phyloP scores from a whole-genome alignment of 441 rosid genomes.

The Jatropha multifida region DNA sequence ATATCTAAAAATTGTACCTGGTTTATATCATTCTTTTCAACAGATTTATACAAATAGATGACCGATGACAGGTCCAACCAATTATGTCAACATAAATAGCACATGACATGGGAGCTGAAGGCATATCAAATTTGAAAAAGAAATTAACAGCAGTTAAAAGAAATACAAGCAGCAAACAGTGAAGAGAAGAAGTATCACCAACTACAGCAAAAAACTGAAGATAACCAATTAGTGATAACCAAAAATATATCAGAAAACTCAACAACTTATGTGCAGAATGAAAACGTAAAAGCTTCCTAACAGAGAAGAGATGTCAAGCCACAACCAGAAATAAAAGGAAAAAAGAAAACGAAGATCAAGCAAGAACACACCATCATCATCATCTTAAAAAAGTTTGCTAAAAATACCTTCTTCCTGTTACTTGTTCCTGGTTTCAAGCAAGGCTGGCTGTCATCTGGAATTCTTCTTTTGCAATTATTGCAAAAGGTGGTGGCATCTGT shows the following conservation, averaged over 20 bases:
- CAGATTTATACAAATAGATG: neutral
- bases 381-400: neutral
- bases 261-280: neutral
- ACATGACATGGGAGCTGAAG: neutral
- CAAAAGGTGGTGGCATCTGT: conserved; percentile 8
- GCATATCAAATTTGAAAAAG: neutral
- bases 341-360: neutral
- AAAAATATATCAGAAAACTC: neutral
- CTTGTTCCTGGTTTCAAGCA: conserved; percentile 19
- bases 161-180: neutral
- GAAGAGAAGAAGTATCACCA: neutral
- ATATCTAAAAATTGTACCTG: neutral
- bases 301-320: neutral
- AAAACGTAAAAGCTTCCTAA: neutral
- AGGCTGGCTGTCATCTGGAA: conserved; percentile 6
- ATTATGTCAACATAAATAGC: neutral
- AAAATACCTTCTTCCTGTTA: conserved; percentile 16
- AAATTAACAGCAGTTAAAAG: neutral
- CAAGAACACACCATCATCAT: neutral
- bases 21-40: neutral
- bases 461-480: conserved; percentile 12
- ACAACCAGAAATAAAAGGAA: neutral
- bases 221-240: neutral
- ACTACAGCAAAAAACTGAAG: neutral
- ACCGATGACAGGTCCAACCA: neutral